Evolutionary conservation across 2,329 filamentous ascomycete species (phyloP).

Genomic region (Neopestalotiopsis sp.): DNA sequence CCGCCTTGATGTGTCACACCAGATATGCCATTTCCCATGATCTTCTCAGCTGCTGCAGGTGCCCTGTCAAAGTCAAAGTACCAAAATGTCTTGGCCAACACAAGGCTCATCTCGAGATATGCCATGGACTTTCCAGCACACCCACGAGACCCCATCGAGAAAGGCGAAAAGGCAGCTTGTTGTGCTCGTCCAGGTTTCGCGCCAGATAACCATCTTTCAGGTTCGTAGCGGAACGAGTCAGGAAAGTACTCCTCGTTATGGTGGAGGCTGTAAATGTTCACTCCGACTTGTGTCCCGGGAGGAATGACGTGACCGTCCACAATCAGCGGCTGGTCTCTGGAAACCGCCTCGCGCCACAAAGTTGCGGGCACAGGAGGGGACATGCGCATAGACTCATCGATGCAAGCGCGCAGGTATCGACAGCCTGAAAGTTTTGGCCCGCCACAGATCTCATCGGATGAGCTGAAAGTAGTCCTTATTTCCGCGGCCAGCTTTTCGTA

Average conservation of each 20-base stretch:
- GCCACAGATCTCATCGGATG: slow-evolving; percentile 33
- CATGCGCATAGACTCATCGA: slow-evolving; percentile 53
- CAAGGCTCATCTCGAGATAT: slow-evolving; percentile 29
- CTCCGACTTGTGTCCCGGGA: slow-evolving; percentile 38
- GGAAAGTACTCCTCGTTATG: slow-evolving; percentile 38
- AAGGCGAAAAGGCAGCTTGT: slow-evolving; percentile 33
- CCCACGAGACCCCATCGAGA: slow-evolving; percentile 40
- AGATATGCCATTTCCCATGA: background rate
- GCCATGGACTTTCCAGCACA: slow-evolving; percentile 41
- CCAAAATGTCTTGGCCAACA: slow-evolving; percentile 27
- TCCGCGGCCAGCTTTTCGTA: slow-evolving; percentile 35
- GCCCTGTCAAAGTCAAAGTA: slow-evolving; percentile 23
- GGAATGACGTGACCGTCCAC: slow-evolving; percentile 37
- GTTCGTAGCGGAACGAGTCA: slow-evolving; percentile 33
- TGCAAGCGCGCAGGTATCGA: slow-evolving; percentile 49
- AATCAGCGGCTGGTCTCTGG: slow-evolving; percentile 22
- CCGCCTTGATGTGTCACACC: background rate
- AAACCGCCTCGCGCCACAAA: slow-evolving; percentile 35
- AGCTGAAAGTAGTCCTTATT: slow-evolving; percentile 40
- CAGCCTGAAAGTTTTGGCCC: slow-evolving; percentile 40
- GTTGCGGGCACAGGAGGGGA: slow-evolving; percentile 46
- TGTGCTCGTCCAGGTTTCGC: slow-evolving; percentile 22
- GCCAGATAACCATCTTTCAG: slow-evolving; percentile 39
- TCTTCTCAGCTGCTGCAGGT: background rate
- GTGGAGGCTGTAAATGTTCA: slow-evolving; percentile 40